Conservation (phyloP, 805 yeast genomes). For the Ogataea pignaliae region DNA sequence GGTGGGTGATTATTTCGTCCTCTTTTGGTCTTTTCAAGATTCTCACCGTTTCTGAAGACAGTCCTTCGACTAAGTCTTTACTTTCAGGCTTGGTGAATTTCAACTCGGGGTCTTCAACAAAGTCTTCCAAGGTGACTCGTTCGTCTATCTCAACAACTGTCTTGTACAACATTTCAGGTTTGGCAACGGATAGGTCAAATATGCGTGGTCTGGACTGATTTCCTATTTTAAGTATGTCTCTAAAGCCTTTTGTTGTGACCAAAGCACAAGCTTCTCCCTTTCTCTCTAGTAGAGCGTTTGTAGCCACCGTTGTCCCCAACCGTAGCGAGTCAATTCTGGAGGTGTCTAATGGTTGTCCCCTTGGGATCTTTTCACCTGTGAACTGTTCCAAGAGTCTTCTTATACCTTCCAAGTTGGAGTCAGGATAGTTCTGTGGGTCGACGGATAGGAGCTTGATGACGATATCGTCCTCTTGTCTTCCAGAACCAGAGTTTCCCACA, state of each 20-base stretch:
- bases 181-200: slow-evolving; percentile 73
- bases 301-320: slow-evolving; percentile 95
- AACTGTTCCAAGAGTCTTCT: slow-evolving; percentile 67
- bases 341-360: slow-evolving; percentile 57
- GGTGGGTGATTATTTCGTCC: slow-evolving; percentile 35
- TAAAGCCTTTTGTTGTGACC: slow-evolving; percentile 83
- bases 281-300: slow-evolving; percentile 88
- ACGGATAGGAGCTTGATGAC: slow-evolving; percentile 80
- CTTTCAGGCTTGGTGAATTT: slow-evolving; percentile 24
- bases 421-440: slow-evolving; percentile 81
- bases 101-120: slow-evolving; percentile 63
- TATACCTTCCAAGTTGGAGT: slow-evolving; percentile 92
- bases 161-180: slow-evolving; percentile 68
- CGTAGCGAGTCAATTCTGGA: slow-evolving; percentile 62
- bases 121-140: slow-evolving; percentile 80
- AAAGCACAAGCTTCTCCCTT: slow-evolving; percentile 88
- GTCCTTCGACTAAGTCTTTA: slow-evolving; percentile 44
- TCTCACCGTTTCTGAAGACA: slow-evolving; percentile 64
- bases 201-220: slow-evolving; percentile 90
- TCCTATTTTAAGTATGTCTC: slow-evolving; percentile 78
- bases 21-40: slow-evolving; percentile 49
- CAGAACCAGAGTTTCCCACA: slow-evolving; percentile 47
- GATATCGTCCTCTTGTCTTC: slow-evolving; percentile 49
- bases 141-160: slow-evolving; percentile 83
- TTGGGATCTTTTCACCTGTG: slow-evolving; percentile 50